These are phyloP conservation scores for Coemansia asiatica DNA, from an alignment of 192 early-diverging fungal genomes.

Conservation along the genomic window DNA sequence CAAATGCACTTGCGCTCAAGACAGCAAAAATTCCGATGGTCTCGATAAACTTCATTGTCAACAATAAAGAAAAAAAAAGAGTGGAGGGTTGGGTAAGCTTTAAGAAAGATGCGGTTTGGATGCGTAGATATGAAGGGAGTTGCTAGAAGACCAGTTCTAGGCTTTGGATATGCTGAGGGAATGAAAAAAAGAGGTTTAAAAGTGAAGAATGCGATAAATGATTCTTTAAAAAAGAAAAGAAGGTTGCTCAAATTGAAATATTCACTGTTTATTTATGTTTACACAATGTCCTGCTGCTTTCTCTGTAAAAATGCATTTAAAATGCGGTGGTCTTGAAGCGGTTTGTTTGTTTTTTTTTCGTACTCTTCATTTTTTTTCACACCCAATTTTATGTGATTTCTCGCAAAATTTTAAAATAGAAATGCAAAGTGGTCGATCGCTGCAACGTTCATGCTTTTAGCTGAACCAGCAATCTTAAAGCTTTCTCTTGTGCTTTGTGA, in stretches of 20 bases:
- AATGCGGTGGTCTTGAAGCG: no score
- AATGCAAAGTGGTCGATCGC: neutral
- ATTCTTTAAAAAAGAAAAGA: no score
- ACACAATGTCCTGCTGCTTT: no score
- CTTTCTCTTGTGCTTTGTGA: no score
- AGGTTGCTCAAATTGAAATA: no score
- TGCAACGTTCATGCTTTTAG: neutral
- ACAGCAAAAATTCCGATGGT: conserved; percentile 7
- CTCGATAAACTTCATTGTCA: conserved; percentile 33
- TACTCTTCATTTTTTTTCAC: no score
- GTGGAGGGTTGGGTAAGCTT: neutral
- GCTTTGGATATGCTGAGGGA: neutral
- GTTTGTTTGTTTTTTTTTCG: no score
- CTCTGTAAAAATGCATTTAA: no score
- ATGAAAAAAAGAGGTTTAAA: neutral
- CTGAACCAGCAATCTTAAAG: no score
- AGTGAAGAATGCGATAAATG: neutral
- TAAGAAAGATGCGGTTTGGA: neutral
- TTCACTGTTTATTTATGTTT: no score
- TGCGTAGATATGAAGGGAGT: neutral
- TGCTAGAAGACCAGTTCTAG: conserved; percentile 1
- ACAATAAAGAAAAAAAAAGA: neutral
- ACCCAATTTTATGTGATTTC: no score
- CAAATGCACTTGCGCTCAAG: conserved; percentile 23
- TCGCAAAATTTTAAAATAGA: no score